phyloP scores from a whole-genome alignment of 129 eudicot genomes.

The Apium graveolens region DNA sequence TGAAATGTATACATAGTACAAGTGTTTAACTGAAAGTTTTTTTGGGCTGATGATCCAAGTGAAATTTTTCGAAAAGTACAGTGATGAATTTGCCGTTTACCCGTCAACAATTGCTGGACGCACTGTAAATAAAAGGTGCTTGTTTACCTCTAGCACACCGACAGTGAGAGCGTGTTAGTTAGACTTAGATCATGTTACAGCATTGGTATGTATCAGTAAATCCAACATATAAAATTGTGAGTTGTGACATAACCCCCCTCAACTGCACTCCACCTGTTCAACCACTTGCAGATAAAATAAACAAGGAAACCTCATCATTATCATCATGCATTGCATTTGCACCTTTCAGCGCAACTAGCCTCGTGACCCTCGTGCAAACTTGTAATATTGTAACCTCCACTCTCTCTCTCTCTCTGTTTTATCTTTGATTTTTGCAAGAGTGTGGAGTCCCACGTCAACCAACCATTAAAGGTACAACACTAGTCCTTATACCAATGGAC shows the following conservation, averaged over 20 bases:
- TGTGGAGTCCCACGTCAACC: not conserved
- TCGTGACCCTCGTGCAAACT: constrained; percentile 23
- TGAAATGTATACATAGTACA: too few relatives aligned
- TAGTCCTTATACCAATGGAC: not conserved
- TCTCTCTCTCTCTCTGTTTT: not conserved
- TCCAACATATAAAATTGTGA: not conserved
- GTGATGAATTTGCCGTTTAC: too few relatives aligned
- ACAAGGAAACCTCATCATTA: not conserved
- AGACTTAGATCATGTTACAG: too few relatives aligned
- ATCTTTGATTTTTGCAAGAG: too few relatives aligned
- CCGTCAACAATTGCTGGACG: too few relatives aligned
- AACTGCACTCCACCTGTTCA: constrained; percentile 8
- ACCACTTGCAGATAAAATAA: constrained; percentile 8
- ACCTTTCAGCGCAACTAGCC: constrained; percentile 5
- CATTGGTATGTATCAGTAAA: not conserved
- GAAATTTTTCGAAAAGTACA: too few relatives aligned
- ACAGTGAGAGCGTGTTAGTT: not conserved
- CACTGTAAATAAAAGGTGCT: not conserved
- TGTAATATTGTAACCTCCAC: not conserved
- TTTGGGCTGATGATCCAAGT: too few relatives aligned
- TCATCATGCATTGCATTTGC: constrained; percentile 1
- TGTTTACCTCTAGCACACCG: not conserved
- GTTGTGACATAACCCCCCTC: not conserved
- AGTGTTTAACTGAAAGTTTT: too few relatives aligned
- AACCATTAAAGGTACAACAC: not conserved